Conservation (phyloP, 306 rosid species). For the Vigna mungo region DNA sequence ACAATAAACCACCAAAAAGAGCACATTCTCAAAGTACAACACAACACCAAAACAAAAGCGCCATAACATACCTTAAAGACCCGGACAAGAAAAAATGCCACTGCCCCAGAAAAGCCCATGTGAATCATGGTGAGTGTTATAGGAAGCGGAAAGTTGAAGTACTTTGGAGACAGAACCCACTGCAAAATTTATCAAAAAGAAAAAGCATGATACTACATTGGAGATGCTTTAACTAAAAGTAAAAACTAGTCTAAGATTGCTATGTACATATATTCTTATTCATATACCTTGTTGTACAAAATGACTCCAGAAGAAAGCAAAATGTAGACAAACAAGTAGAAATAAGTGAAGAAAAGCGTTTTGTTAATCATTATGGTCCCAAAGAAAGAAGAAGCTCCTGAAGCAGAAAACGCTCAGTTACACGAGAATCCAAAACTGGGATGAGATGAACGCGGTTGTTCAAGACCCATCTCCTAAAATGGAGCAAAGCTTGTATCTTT, state of each 20-base stretch:
- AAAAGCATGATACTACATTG: constrained; percentile 3
- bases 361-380: constrained; percentile 61
- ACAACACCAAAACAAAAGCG: neutral
- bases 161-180: constrained; percentile 98
- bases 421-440: constrained; percentile 16
- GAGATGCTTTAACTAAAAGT: constrained; percentile 3
- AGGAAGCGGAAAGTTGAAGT: constrained; percentile 92
- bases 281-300: constrained; percentile 83
- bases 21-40: constrained; percentile 23
- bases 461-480: constrained; percentile 23
- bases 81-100: constrained; percentile 89
- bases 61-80: constrained; percentile 78
- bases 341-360: constrained; percentile 82
- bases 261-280: neutral
- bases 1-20: constrained; percentile 19
- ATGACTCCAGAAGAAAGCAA: constrained; percentile 93
- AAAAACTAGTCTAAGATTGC: neutral
- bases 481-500: constrained; percentile 6
- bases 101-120: constrained; percentile 92
- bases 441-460: neutral
- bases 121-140: constrained; percentile 97
- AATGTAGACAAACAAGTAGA: constrained; percentile 81
- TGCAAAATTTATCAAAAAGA: constrained; percentile 42
- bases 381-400: constrained; percentile 6
- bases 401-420: neutral